phyloP scores from a whole-genome alignment of 495 filamentous ascomycete species.

The Trichoderma erinaceum region DNA sequence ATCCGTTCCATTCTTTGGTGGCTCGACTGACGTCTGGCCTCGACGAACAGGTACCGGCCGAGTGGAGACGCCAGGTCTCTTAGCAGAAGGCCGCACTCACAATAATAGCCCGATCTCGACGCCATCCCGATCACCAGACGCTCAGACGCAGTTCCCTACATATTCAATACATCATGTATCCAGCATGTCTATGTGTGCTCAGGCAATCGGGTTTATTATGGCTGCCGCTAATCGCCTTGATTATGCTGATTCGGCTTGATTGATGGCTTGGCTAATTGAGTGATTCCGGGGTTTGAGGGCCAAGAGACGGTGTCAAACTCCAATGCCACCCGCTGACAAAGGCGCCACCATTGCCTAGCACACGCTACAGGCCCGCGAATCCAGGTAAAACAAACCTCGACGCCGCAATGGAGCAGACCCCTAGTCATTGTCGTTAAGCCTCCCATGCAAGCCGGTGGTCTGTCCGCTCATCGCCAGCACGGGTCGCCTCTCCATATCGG shows the following conservation, averaged over 20 bases:
- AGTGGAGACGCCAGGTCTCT: neutral
- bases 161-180: too few relatives aligned
- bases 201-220: too few relatives aligned
- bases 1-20: neutral
- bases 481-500: neutral
- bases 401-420: constrained; percentile 6
- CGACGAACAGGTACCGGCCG: constrained; percentile 8
- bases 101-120: constrained; percentile 3
- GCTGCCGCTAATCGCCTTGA: too few relatives aligned
- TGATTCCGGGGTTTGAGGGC: too few relatives aligned
- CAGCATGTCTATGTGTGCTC: too few relatives aligned
- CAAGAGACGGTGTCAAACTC: neutral
- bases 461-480: neutral
- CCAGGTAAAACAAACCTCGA: neutral
- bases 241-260: too few relatives aligned
- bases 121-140: constrained; percentile 4
- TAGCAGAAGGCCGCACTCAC: neutral
- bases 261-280: too few relatives aligned
- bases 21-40: constrained; percentile 2
- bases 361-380: too few relatives aligned
- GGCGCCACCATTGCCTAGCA: neutral
- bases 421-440: neutral
- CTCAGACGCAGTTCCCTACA: neutral
- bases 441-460: constrained; percentile 8
- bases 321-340: constrained; percentile 1